Conservation (phyloP, 1,284 basidiomycete species). For the Violaceomyces palustris region DNA sequence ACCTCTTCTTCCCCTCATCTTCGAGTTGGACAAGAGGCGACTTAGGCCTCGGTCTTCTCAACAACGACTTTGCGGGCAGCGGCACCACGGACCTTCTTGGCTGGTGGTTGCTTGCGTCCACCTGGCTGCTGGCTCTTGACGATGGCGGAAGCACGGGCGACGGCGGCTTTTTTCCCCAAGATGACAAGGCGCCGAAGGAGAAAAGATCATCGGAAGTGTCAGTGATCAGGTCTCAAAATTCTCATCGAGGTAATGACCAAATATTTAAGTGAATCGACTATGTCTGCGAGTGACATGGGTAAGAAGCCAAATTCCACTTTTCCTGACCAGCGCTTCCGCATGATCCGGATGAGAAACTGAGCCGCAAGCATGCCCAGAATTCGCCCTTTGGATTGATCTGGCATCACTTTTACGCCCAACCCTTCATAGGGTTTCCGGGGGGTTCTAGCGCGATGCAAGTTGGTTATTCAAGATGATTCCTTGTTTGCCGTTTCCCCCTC, state of each 20-base stretch:
- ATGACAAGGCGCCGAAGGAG: too few species aligned
- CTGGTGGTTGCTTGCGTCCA: constrained; percentile 20
- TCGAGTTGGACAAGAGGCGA: too few species aligned
- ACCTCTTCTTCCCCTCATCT: too few species aligned
- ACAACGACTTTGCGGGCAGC: constrained; percentile 27
- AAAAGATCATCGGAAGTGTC: too few species aligned
- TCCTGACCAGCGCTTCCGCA: too few species aligned
- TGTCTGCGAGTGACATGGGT: constrained; percentile 19
- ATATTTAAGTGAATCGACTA: too few species aligned
- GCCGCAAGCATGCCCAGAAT: constrained; percentile 5
- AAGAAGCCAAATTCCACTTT: constrained; percentile 17
- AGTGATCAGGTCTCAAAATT: too few species aligned
- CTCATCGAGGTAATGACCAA: too few species aligned
- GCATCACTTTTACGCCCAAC: constrained; percentile 52
- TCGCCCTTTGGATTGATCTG: constrained; percentile 12
- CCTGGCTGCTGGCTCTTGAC: constrained; percentile 40
- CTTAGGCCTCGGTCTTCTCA: constrained; percentile 22
- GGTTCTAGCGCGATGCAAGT: constrained; percentile 53
- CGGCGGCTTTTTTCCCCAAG: constrained; percentile 47
- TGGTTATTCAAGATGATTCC: too few species aligned
- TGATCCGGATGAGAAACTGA: constrained; percentile 4
- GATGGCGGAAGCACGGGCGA: constrained; percentile 46
- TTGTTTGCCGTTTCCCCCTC: too few species aligned
- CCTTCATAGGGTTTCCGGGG: constrained; percentile 47
- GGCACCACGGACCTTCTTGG: constrained; percentile 29